These are phyloP conservation scores for Suillus tomentosus DNA, from an alignment of 768 basidiomycete species.

Conservation along the genomic window DNA sequence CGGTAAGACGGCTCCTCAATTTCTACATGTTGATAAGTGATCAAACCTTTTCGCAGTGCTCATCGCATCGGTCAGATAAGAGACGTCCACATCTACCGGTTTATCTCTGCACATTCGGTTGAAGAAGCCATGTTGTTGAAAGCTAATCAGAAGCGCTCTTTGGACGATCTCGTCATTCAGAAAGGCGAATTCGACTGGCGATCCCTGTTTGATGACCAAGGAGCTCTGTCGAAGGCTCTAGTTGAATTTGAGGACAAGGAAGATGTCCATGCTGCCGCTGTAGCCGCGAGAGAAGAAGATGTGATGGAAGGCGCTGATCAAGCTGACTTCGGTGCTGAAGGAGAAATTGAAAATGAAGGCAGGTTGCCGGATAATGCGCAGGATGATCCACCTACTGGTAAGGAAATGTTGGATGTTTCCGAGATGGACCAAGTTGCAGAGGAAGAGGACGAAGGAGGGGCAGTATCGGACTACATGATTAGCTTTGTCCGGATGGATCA, in stretches of 20 bases:
- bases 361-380: conserved; percentile 10
- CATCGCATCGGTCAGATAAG: conserved; percentile 98
- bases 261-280: conserved; percentile 77
- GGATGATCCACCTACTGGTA: conserved; percentile 28
- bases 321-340: conserved; percentile 71
- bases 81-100: conserved; percentile 95
- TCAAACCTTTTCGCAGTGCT: conserved; percentile 53
- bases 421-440: conserved; percentile 39
- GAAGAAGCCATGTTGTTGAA: conserved; percentile 96
- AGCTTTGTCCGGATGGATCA: conserved; percentile 59
- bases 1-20: conserved; percentile 45
- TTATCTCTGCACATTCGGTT: conserved; percentile 87
- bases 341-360: conserved; percentile 21
- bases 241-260: conserved; percentile 88
- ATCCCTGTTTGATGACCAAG: conserved; percentile 67
- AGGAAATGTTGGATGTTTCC: conserved; percentile 27
- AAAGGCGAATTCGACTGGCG: conserved; percentile 96
- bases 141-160: conserved; percentile 94
- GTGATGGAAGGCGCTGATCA: conserved; percentile 77
- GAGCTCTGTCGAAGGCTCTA: conserved; percentile 69
- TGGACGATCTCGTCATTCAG: conserved; percentile 91
- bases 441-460: conserved; percentile 61
- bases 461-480: conserved; percentile 86
- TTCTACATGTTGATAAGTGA: background rate
- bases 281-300: conserved; percentile 75